Percentiles rank a stretch among this genome's conserved stretches.
These are phyloP conservation scores for Ganoderma multipileum DNA, from an alignment of 1,284 basidiomycete species.

Conservation along the genomic window DNA sequence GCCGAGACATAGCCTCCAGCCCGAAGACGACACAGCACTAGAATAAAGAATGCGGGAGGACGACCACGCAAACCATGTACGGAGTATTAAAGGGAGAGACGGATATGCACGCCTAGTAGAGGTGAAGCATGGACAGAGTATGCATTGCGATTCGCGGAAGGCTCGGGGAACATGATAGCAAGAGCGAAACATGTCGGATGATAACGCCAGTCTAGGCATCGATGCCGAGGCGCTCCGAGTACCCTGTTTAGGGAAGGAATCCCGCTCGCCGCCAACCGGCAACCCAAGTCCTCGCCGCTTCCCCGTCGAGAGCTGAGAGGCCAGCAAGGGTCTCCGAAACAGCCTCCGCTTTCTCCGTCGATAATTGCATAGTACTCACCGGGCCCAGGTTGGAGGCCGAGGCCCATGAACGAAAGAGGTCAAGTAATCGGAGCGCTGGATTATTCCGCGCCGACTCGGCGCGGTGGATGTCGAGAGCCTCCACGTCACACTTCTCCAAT, in stretches of 20 bases:
- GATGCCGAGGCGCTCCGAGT: neutral
- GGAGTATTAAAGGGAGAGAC: too few relatives aligned
- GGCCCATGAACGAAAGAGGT: constrained; percentile 19
- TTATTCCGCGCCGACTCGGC: constrained; percentile 6
- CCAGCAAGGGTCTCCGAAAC: constrained; percentile 3
- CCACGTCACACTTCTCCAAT: constrained; percentile 17
- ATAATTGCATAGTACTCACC: neutral
- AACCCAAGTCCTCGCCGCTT: constrained; percentile 12
- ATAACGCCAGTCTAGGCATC: neutral
- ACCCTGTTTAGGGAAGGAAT: constrained; percentile 11
- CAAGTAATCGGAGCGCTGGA: constrained; percentile 22
- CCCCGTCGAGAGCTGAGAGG: neutral
- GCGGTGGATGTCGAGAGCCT: neutral
- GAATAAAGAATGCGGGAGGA: too few relatives aligned
- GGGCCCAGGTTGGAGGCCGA: neutral
- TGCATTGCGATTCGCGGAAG: too few relatives aligned
- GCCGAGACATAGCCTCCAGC: too few relatives aligned
- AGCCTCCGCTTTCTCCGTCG: constrained; percentile 6
- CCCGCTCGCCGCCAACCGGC: constrained; percentile 16
- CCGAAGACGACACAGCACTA: too few relatives aligned
- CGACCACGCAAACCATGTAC: too few relatives aligned
- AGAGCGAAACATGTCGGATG: neutral
- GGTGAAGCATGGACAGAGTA: too few relatives aligned
- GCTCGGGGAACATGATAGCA: neutral
- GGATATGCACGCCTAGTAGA: too few relatives aligned